phyloP scores from a whole-genome alignment of 441 rosid genomes.

The Euphorbia celastroides region DNA sequence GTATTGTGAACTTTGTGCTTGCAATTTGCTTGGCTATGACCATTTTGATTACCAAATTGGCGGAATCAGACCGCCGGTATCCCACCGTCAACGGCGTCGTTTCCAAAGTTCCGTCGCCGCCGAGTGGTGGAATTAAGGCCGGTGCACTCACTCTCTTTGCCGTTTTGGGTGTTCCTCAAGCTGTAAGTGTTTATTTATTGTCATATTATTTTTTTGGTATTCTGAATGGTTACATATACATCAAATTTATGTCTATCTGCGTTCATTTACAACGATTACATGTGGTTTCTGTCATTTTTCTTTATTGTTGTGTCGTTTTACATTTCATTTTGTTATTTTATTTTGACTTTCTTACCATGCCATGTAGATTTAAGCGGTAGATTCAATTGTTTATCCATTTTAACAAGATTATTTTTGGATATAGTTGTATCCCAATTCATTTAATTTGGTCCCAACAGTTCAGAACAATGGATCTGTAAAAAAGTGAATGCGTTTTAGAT shows the following conservation, averaged over 20 bases:
- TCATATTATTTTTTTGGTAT: not conserved
- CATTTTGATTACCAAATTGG: slow-evolving; percentile 46
- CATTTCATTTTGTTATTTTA: not conserved
- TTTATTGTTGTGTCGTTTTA: not conserved
- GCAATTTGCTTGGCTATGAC: slow-evolving; percentile 48
- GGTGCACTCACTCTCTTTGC: slow-evolving; percentile 64
- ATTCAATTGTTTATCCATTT: not conserved
- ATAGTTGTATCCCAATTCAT: not conserved
- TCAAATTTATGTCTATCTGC: not conserved
- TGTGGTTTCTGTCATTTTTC: not conserved
- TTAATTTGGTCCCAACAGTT: too few species aligned
- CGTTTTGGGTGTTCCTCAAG: slow-evolving; percentile 61
- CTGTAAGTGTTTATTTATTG: slow-evolving; percentile 38
- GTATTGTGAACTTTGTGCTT: slow-evolving; percentile 52
- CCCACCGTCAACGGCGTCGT: slow-evolving; percentile 17
- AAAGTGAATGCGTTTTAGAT: not conserved
- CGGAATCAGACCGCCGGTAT: slow-evolving; percentile 37
- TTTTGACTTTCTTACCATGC: not conserved
- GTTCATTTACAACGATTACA: not conserved
- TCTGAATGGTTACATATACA: not conserved
- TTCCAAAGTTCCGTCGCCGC: slow-evolving; percentile 26
- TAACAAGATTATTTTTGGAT: not conserved
- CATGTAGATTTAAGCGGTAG: not conserved
- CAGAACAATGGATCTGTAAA: not conserved
- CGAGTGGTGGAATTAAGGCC: slow-evolving; percentile 37